phyloP scores from a whole-genome alignment of 139 green algal genomes.

The Diplosphaera chodatii region DNA sequence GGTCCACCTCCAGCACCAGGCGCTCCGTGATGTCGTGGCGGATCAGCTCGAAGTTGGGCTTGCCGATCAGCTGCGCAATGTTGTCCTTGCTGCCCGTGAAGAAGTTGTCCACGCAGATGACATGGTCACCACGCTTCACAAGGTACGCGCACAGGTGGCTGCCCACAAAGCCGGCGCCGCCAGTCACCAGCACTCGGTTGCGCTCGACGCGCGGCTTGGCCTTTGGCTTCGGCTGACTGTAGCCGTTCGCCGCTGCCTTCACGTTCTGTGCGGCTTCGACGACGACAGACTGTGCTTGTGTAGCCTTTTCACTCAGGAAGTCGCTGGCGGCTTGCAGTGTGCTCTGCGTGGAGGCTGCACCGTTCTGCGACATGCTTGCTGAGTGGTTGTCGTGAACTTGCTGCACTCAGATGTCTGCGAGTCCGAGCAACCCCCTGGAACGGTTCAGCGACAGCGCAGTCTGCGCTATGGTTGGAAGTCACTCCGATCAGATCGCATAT shows the following conservation, averaged over 20 bases:
- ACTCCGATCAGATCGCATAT: too few species aligned
- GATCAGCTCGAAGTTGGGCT: slow-evolving; percentile 95
- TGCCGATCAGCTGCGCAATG: slow-evolving; percentile 80
- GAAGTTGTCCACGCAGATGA: slow-evolving; percentile 98
- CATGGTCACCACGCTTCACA: slow-evolving; percentile 81
- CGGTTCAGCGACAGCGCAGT: too few species aligned
- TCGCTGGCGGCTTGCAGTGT: not conserved
- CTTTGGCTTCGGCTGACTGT: slow-evolving; percentile 32
- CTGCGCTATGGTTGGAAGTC: too few species aligned
- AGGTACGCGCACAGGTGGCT: slow-evolving; percentile 91
- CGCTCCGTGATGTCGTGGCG: slow-evolving; percentile 94
- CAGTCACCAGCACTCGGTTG: slow-evolving; percentile 88
- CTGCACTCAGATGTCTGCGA: too few species aligned
- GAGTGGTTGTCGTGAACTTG: too few species aligned
- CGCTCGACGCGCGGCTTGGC: slow-evolving; percentile 75
- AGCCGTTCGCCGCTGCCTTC: not conserved
- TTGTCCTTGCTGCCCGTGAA: slow-evolving; percentile 98
- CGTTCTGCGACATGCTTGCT: not conserved
- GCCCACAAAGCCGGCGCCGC: slow-evolving; percentile 95
- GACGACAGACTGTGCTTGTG: not conserved
- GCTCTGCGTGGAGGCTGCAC: not conserved
- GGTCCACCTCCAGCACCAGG: slow-evolving; percentile 95
- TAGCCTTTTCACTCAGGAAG: not conserved
- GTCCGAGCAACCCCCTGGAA: too few species aligned
- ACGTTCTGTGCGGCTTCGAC: not conserved